phyloP scores from a whole-genome alignment of 768 basidiomycete species.

The Suillus hirtellus region DNA sequence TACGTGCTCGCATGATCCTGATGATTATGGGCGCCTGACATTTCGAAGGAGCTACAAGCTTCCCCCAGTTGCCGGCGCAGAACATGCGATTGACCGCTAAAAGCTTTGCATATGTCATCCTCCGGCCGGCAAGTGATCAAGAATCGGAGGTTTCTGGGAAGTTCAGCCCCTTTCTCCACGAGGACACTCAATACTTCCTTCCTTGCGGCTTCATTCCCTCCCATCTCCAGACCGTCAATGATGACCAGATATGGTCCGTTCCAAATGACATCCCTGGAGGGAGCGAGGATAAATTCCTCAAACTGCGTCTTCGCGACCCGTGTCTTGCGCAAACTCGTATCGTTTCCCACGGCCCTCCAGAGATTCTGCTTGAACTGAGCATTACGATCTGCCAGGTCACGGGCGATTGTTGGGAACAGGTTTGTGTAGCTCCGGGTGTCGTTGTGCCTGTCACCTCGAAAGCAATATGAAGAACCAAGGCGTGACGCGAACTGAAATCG shows the following conservation, averaged over 20 bases:
- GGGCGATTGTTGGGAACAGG: constrained; percentile 35
- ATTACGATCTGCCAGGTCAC: constrained; percentile 32
- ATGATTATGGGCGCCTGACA: not conserved
- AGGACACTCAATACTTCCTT: constrained; percentile 24
- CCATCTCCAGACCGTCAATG: constrained; percentile 36
- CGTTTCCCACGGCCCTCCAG: constrained; percentile 13
- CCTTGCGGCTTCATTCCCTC: constrained; percentile 22
- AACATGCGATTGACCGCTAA: constrained; percentile 15
- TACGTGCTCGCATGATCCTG: not conserved
- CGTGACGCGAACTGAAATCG: constrained; percentile 26
- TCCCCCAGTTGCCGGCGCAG: constrained; percentile 3
- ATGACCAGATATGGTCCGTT: constrained; percentile 35
- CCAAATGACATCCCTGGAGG: constrained; percentile 18
- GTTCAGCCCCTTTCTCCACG: not conserved
- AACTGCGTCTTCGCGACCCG: constrained; percentile 27
- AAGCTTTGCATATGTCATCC: constrained; percentile 18
- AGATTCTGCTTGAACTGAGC: constrained; percentile 24
- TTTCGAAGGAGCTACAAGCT: not conserved
- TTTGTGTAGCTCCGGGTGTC: constrained; percentile 19
- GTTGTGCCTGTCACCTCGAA: constrained; percentile 16
- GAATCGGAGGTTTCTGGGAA: constrained; percentile 28
- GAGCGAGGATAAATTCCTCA: constrained; percentile 21
- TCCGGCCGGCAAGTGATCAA: constrained; percentile 29
- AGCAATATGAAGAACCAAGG: constrained; percentile 35
- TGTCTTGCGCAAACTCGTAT: constrained; percentile 18